Conservation (phyloP, 805 yeast genomes). For the Pichia californica region DNA sequence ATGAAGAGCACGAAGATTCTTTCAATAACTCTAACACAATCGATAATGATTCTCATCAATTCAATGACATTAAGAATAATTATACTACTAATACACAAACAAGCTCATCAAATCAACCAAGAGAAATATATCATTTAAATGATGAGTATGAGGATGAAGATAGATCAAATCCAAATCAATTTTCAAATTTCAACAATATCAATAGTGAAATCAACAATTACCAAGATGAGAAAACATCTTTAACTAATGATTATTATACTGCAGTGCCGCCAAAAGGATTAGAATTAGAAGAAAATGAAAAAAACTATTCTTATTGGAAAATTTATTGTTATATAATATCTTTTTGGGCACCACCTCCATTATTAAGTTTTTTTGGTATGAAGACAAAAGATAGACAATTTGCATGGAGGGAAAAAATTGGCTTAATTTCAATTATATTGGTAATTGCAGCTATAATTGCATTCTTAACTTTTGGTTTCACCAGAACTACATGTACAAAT, state of each 20-base stretch:
- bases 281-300: slow-evolving; percentile 18
- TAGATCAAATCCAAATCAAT: neutral
- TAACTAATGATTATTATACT: slow-evolving; percentile 13
- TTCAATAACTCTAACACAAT: too few species aligned
- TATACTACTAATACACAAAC: too few species aligned
- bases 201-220: slow-evolving; percentile 3
- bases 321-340: slow-evolving; percentile 75
- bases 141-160: slow-evolving; percentile 35
- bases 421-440: slow-evolving; percentile 67
- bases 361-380: slow-evolving; percentile 69
- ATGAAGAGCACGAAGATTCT: too few species aligned
- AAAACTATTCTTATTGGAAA: slow-evolving; percentile 54
- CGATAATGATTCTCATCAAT: too few species aligned
- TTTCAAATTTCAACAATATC: neutral
- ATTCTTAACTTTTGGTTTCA: slow-evolving; percentile 84
- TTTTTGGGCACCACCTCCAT: slow-evolving; percentile 85
- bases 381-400: slow-evolving; percentile 72
- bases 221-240: slow-evolving; percentile 25
- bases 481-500: slow-evolving; percentile 67
- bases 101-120: slow-evolving; percentile 4
- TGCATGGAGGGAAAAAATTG: slow-evolving; percentile 98
- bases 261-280: slow-evolving; percentile 19
- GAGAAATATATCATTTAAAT: slow-evolving; percentile 40
- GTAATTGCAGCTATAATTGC: slow-evolving; percentile 75
- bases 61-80: too few species aligned